A percentile compares a stretch with the other conserved stretches of the same genome.
phyloP scores from a whole-genome alignment of 768 basidiomycete genomes.

The Macrolepiota dolichaula region DNA sequence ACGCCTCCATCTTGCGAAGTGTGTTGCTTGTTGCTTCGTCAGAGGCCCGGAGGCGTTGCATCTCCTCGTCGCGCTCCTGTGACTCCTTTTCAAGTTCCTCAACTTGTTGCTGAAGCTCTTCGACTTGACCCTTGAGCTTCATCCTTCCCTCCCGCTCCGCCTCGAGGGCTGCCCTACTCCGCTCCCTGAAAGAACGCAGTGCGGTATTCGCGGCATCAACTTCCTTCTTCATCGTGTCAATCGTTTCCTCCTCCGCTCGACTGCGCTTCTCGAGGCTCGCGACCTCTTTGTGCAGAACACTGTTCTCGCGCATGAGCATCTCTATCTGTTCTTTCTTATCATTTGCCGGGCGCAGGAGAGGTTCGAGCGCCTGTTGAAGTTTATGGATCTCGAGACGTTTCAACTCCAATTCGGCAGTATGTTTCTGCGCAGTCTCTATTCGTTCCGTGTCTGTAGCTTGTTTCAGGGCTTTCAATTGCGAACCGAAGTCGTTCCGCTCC shows the following conservation, averaged over 20 bases:
- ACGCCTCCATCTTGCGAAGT: not conserved
- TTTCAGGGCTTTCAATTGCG: not conserved
- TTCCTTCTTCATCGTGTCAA: slow-evolving; percentile 1
- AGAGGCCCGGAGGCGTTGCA: not conserved
- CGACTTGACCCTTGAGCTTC: not conserved
- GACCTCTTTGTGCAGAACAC: not conserved
- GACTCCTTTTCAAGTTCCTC: not conserved
- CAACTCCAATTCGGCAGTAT: not conserved
- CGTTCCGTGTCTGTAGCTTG: not conserved
- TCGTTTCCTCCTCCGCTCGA: not conserved
- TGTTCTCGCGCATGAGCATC: slow-evolving; percentile 4
- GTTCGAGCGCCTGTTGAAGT: not conserved
- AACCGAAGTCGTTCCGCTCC: not conserved
- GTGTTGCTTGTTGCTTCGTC: not conserved
- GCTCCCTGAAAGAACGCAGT: slow-evolving; percentile 1
- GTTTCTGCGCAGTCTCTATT: not conserved
- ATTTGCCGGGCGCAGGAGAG: not conserved
- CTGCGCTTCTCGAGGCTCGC: not conserved
- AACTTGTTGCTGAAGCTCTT: slow-evolving; percentile 1
- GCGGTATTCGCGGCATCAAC: not conserved
- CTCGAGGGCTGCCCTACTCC: not conserved
- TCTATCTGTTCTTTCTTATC: not conserved
- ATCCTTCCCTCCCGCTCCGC: not conserved
- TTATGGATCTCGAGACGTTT: not conserved
- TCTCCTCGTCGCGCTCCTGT: not conserved